These are phyloP conservation scores for Curvularia eragrostidis DNA, from an alignment of 2,329 filamentous ascomycete species.

Conservation along the genomic window DNA sequence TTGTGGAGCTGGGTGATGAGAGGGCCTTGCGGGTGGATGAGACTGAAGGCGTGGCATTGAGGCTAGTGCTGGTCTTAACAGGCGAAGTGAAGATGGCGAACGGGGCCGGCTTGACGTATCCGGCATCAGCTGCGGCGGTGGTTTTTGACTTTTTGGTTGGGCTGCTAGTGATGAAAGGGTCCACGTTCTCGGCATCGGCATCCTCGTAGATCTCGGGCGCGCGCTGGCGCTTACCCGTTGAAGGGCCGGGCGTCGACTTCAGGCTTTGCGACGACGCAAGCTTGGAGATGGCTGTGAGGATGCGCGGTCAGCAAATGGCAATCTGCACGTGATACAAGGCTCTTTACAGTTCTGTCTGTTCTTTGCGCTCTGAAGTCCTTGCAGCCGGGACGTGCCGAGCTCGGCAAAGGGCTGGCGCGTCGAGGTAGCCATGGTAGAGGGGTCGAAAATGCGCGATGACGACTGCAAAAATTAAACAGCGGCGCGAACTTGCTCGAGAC, in stretches of 20 bases:
- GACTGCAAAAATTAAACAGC: conserved; percentile 2
- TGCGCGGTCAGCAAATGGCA: conserved; percentile 30
- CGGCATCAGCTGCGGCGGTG: conserved; percentile 30
- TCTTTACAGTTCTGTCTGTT: conserved; percentile 71
- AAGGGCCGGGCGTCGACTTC: conserved; percentile 38
- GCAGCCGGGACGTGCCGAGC: conserved; percentile 71
- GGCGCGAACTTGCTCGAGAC: neutral
- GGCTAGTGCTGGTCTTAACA: conserved; percentile 29
- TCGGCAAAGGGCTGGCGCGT: conserved; percentile 78
- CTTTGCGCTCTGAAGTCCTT: conserved; percentile 75
- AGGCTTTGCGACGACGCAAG: conserved; percentile 38
- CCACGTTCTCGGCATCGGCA: conserved; percentile 65
- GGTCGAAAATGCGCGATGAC: conserved; percentile 6
- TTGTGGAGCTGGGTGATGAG: conserved; percentile 52
- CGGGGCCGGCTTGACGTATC: conserved; percentile 49
- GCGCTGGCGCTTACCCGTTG: conserved; percentile 55
- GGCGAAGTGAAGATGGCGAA: conserved; percentile 49
- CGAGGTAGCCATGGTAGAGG: conserved; percentile 50
- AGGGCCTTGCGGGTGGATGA: conserved; percentile 49
- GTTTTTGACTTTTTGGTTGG: conserved; percentile 62
- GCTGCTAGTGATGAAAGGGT: conserved; percentile 59
- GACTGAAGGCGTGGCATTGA: conserved; percentile 37
- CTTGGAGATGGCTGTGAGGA: conserved; percentile 39
- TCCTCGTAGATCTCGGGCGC: conserved; percentile 54
- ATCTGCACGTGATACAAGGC: neutral